Evolutionary conservation across 257 asterid species (phyloP).

Genomic region (Ophiorrhiza pumila): DNA sequence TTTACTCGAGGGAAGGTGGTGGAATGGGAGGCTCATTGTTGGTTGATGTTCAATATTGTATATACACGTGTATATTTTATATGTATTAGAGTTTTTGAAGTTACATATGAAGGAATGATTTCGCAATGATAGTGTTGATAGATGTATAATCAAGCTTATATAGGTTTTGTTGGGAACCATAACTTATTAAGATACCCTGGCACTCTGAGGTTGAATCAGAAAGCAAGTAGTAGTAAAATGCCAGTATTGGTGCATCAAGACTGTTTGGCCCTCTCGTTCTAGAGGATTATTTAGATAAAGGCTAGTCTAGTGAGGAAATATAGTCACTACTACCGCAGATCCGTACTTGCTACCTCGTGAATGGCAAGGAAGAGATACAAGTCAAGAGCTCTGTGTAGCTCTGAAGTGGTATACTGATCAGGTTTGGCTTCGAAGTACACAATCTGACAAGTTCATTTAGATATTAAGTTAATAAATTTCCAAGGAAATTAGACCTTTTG

Average conservation of each 20-base stretch:
- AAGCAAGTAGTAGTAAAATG: neutral
- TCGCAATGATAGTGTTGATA: neutral
- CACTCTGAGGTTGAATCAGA: neutral
- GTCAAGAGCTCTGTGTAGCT: neutral
- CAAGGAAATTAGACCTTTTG: neutral
- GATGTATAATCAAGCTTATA: too few relatives aligned
- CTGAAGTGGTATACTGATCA: neutral
- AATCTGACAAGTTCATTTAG: neutral
- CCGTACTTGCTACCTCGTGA: too few relatives aligned
- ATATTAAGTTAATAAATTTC: neutral
- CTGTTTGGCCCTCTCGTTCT: neutral
- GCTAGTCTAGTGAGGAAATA: neutral
- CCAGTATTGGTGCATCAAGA: neutral
- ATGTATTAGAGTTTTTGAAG: neutral
- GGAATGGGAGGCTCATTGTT: too few relatives aligned
- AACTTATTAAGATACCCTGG: neutral
- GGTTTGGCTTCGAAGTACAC: neutral
- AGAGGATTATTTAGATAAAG: neutral
- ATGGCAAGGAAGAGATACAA: neutral
- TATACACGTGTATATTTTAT: neutral
- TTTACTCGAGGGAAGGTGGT: too few relatives aligned
- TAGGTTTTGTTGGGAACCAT: neutral
- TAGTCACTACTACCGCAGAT: neutral
- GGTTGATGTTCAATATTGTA: too few relatives aligned
- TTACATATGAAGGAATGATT: neutral